Evolutionary conservation across 2,329 filamentous ascomycete genomes (phyloP), one percentile per base, ranked within the genome.

Genomic region (Xenoacremonium recifei): DNA sequence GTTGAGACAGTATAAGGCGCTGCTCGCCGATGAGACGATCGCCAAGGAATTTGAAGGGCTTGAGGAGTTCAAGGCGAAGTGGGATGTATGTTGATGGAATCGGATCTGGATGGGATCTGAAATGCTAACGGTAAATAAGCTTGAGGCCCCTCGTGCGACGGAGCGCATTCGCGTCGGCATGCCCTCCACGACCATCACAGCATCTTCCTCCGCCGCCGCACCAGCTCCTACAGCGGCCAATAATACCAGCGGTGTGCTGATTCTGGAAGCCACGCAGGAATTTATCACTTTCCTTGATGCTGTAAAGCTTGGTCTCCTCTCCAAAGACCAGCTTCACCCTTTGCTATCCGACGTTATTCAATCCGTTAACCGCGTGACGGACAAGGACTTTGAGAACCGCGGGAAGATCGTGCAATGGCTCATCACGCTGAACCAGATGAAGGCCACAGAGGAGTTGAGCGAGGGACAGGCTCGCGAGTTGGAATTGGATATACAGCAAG

Each of bases 351-450:
- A 97, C 57, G 89, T 96, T 15, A 99, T 99, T 48, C 92, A 96
- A 60, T 91, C 89, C 3, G 92, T 96, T 51, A 97, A 97, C 69
- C 93, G 95, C 61, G 93, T 99, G 50, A 96, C 92, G 3, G 90
- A 95, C 63, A 81, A 85, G 49, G 92, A 97, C 58, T 99, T 99
- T 63, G 91, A 97, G 54, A 91, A 85, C 61, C 85, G 95, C 53
- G 90, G 88, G 56, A 97, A 97, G 76, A 97, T 99, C 56, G 90
- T 99, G 42, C 91, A 96, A 65, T 99, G 93, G 93, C 76, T 99
- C 53, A 99, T 99, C 58, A 87, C 89, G 6, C 73, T 99, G 50
- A 99, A 99, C 63, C 91, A 96, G 69, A 97, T 99, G 93, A 89
- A 89, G 61, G 93, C 91, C 7, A 90, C 89, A 2, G 91, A 97